Evolutionary conservation across 331 rosid genomes (phyloP).

Genomic region (Erythrophleum ivorense): DNA sequence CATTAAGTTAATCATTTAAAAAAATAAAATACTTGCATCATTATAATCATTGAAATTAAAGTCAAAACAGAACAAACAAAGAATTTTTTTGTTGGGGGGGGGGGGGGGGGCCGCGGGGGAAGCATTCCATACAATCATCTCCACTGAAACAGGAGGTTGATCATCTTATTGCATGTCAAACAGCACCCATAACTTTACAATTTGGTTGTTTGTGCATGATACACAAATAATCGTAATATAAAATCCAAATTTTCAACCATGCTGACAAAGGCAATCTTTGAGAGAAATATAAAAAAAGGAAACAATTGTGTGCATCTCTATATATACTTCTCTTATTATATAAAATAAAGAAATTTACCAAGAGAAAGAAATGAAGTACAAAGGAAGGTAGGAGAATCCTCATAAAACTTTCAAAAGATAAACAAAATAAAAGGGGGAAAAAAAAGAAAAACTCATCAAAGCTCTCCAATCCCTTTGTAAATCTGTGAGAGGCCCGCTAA

Average conservation of each 20-base stretch:
- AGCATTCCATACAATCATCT: neutral
- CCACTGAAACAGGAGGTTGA: slow-evolving; percentile 29
- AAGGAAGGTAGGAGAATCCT: neutral
- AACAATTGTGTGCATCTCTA: neutral
- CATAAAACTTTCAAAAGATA: neutral
- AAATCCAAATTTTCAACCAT: slow-evolving; percentile 30
- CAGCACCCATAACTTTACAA: slow-evolving; percentile 32
- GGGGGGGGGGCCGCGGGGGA: neutral
- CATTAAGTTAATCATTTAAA: slow-evolving; percentile 15
- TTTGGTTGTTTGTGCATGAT: neutral
- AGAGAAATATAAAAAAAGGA: neutral
- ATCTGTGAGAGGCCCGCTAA: neutral
- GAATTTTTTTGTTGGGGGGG: neutral
- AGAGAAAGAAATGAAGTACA: neutral
- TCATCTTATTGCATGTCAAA: neutral
- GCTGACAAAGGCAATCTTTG: slow-evolving; percentile 9
- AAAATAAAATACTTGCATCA: slow-evolving; percentile 2
- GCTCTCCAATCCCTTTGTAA: neutral
- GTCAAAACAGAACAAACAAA: slow-evolving; percentile 10
- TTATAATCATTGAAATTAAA: neutral
- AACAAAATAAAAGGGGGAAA: neutral
- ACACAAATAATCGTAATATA: slow-evolving; percentile 22
- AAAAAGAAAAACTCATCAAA: neutral
- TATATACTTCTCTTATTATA: neutral
- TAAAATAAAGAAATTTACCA: too few species aligned